Evolutionary conservation across 371 early-diverging fungal species (phyloP), one percentile per base, ranked within the genome.

Genomic region (Dichotomocladium elegans): DNA sequence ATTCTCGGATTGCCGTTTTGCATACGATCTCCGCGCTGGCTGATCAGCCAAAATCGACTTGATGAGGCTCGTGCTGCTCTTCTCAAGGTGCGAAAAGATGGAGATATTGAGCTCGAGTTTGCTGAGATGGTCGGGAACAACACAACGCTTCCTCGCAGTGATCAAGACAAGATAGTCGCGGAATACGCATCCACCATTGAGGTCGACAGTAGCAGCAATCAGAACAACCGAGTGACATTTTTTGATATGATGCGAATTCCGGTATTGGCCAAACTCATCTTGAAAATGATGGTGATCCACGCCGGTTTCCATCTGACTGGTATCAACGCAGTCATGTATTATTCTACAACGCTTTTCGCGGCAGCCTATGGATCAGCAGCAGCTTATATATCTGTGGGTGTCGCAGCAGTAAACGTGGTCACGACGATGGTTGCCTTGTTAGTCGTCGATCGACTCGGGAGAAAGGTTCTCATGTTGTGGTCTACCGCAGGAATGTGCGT

Each of bases 21-120:
- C 60, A 83, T 85, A 41, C 89, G 92, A 51, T 83, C 89, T 28
- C 94, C 91, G 22, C 75, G 81, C 55, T 89, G 87, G 74, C 62
- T 88, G 42, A 70, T 87, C 30, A 74, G 73, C 44, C 68, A 79
- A 51, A 77, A 75, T 47, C 67, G 78, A 35, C 62, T 77, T 21
- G 78, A 81, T 22, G 83, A 86, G 59, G 87, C 85, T 17, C 77
- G 75, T 17, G 55, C 53, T n/a, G 65, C 81, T 3, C 74, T 89
- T 45, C 58, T 72, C 45, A 62, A 61, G 24, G 72, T 88, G 47
- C 79, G 89, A 47, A 60, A 65, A 44, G n/a, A n/a, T n/a, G 84
- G 87, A 33, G 79, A 83, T 53, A 62, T 79, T 40, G 79, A 79
- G 12, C 64, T 60, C 15, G 86, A 90, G 64, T 80, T 86, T 29